Percentiles rank a stretch among this genome's conserved stretches.
phyloP scores from a whole-genome alignment of 169 alveolate genomes.

The Eimeria tenella region DNA sequence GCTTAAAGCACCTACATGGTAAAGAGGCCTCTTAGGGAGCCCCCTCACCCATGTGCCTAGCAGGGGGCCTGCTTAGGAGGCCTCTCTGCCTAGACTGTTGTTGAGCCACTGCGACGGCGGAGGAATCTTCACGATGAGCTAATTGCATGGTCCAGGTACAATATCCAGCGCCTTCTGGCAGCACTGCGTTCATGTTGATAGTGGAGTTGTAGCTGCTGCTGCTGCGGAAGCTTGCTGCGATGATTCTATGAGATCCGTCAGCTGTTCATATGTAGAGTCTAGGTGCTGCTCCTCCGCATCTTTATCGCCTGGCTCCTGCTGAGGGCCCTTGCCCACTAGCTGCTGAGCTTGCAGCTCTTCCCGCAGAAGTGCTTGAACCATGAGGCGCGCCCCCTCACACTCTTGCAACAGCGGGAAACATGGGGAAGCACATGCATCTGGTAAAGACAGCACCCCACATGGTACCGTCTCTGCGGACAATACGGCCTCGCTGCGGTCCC shows the following conservation, averaged over 20 bases:
- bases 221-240: neutral
- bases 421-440: conserved; percentile 36
- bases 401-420: conserved; percentile 54
- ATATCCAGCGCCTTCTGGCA: no score
- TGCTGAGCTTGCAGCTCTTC: conserved; percentile 47
- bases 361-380: conserved; percentile 37
- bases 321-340: neutral
- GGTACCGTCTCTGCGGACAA: neutral
- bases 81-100: no score
- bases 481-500: conserved; percentile 12
- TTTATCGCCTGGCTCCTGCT: neutral
- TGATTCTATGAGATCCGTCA: conserved; percentile 15
- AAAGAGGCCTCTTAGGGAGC: no score
- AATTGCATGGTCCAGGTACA: no score
- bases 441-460: conserved; percentile 49
- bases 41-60: no score
- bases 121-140: no score
- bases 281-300: neutral
- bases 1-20: no score
- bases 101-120: no score
- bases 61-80: no score
- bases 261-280: neutral
- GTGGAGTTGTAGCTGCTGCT: neutral
- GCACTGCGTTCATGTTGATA: neutral
- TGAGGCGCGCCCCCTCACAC: conserved; percentile 8